Base-by-base conservation (phyloP, 2,329 filamentous ascomycete genomes). In the Teratosphaeria nubilosa region DNA sequence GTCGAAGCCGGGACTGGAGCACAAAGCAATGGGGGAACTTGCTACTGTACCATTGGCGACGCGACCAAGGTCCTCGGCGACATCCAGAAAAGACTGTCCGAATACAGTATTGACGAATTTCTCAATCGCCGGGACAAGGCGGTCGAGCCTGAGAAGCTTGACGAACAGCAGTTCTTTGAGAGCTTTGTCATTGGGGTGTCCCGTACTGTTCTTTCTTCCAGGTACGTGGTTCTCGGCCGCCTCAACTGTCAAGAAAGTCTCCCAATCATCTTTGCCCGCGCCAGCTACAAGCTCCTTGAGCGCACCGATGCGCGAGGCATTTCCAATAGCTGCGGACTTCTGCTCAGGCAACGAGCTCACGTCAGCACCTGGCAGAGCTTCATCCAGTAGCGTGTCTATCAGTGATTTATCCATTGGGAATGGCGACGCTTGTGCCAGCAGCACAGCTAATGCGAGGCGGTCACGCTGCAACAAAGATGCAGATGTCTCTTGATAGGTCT, bases 1-100 rank as follows among this genome's bases (percentile, higher is more conserved):
- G 74, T 99, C 94, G 72, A 99, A 99, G 41, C 94, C 94, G 60
- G 92, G 91, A 68, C 88, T 96, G 5, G 94, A 99, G 68, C 92
- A 92, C 37, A 99, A 82, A 3, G 94, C 88, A 65, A 99, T 88
- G 10, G 94, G 94, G 2, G 90, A 86, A 32, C 85, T 89, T 31
- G 92, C 86, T 5, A 86, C 86, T 56, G 96, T 90, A 73, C 95
- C 87, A 55, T 86, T 82, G 58, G 95, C 88, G 20, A 94, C 92
- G 59, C 88, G 84, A 70, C 87, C 86, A 53, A 99, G 82, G 70
- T 97, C 91, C 68, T 92, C 90, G 54, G 86, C 86, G 53, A 88
- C 83, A 64, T 96, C 90, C 58, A 96, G 86, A 53, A 97, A 81
- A 54, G 86, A 85, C 53, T 84, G 76, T 6, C 92, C 92, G 71